Conservation (phyloP, 1,284 basidiomycete genomes). For the Mycosarcoma maydis region DNA sequence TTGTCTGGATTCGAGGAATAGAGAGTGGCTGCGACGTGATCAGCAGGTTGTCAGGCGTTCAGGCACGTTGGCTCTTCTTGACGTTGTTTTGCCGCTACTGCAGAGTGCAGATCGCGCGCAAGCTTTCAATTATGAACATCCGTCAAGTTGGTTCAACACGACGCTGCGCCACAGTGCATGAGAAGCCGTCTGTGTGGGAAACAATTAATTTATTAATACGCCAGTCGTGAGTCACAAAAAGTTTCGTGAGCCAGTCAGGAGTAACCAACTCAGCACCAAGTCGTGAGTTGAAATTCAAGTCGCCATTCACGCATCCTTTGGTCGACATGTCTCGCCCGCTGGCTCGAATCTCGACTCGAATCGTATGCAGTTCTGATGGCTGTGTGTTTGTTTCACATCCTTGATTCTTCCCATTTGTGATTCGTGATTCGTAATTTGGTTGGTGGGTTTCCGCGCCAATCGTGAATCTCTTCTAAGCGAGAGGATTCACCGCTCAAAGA, state of each 20-base stretch:
- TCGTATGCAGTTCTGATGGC: conserved; percentile 9
- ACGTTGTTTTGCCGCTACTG: neutral
- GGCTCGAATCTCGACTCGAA: too few relatives aligned
- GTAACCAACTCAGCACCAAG: too few relatives aligned
- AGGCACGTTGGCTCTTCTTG: neutral
- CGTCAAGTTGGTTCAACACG: neutral
- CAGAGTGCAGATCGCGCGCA: conserved; percentile 18
- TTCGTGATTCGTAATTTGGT: too few relatives aligned
- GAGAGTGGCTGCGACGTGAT: too few relatives aligned
- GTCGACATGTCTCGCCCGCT: too few relatives aligned
- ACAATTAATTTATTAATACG: too few relatives aligned
- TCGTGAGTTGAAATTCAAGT: too few relatives aligned
- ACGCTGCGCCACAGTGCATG: neutral
- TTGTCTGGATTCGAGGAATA: conserved; percentile 4
- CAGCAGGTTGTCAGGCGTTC: too few relatives aligned
- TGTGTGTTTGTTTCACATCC: conserved; percentile 4
- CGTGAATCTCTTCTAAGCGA: conserved; percentile 1
- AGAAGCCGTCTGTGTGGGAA: conserved; percentile 2
- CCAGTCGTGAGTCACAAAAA: too few relatives aligned
- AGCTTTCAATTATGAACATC: neutral
- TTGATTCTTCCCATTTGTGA: neutral
- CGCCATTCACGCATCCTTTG: too few relatives aligned
- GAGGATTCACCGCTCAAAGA: neutral
- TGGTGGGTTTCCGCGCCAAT: neutral
- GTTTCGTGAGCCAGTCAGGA: too few relatives aligned